Conservation (phyloP, 208 protist species). For the Trypanosoma scelopori region DNA sequence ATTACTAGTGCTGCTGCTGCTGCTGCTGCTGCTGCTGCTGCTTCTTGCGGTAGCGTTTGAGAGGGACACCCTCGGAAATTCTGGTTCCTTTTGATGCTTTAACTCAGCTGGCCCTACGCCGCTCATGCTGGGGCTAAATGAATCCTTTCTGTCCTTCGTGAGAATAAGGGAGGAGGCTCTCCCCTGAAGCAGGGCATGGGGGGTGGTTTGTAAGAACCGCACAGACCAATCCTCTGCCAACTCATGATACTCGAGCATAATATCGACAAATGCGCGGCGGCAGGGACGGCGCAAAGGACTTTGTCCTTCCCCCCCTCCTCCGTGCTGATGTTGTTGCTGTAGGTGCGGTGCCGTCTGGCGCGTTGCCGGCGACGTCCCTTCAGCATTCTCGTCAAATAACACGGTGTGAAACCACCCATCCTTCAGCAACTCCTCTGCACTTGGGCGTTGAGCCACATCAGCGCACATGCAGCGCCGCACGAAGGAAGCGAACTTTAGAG, state of each 20-base stretch:
- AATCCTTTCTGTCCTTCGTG: slow-evolving; percentile 9
- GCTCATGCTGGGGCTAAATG: background rate
- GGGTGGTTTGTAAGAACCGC: slow-evolving; percentile 1
- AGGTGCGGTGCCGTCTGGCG: background rate
- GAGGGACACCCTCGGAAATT: background rate
- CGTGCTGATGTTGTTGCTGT: slow-evolving; percentile 12
- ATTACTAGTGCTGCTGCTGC: slow-evolving; percentile 3
- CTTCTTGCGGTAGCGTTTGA: background rate
- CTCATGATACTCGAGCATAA: slow-evolving; percentile 34
- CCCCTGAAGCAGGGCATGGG: background rate
- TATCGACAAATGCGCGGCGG: slow-evolving; percentile 28
- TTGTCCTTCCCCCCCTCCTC: background rate
- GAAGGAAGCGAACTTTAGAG: slow-evolving; percentile 50
- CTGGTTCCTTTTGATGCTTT: background rate
- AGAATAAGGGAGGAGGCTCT: background rate
- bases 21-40: background rate
- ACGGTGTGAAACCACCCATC: slow-evolving; percentile 76
- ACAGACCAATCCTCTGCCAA: slow-evolving; percentile 18
- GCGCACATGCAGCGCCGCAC: slow-evolving; percentile 54
- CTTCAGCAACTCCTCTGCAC: slow-evolving; percentile 54
- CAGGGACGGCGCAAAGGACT: slow-evolving; percentile 2
- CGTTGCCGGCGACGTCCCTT: background rate
- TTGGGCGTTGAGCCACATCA: slow-evolving; percentile 47
- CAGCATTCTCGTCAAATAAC: slow-evolving; percentile 30
- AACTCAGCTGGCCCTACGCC: background rate